Evolutionary conservation across 108 stramenopile species (phyloP), one percentile per base, ranked within the genome.

Genomic region (Fragilariopsis cylindrus): DNA sequence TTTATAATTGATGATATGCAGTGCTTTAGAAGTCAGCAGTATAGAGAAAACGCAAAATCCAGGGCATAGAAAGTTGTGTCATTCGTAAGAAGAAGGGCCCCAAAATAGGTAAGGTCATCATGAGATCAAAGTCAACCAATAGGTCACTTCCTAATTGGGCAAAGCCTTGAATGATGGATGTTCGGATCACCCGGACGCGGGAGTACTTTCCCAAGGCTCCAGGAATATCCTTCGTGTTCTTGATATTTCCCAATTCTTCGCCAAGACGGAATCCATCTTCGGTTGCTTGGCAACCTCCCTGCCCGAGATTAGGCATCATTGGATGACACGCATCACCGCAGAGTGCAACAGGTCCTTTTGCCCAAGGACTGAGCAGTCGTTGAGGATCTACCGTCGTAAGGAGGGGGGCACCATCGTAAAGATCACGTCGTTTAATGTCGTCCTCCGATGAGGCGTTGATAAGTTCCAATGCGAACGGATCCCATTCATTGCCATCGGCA

Each of bases 281-380:
- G 15, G 96, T 97, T 12, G 96, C 90, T 82, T 97, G 97, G 76
- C 98, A 97, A 44, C 97, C 98, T 3, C 98, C 98, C 78, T 98
- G 98, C 39, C 95, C 95, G 39, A 96, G 80, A 71, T 96, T 96
- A 55, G 87, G 84, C 95, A 96, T 96, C 95, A 96, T 96, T 13
- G 98, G 97, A 89, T 98, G 98, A 44, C 90, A 91, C 5, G 98
- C 97, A 74, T 98, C 98, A 46, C 98, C 98, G 72, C 97, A 96
- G 44, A 98, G 73, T 16, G 94, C 93, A 9, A 97, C 95, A 30
- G 81, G 92, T 40, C 97, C 96, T 69, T 88, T 85, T 8, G 92
- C 84, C 98, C 98, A 98, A 46, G 89, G 87, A 65, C 81, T 84
- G 30, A 84, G 65, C 21, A 87, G 56, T 7, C 87, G 83, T 65